Percentiles rank a stretch among this genome's conserved stretches.
Conservation (phyloP, 495 filamentous ascomycete genomes). For the Terfezia boudieri region DNA sequence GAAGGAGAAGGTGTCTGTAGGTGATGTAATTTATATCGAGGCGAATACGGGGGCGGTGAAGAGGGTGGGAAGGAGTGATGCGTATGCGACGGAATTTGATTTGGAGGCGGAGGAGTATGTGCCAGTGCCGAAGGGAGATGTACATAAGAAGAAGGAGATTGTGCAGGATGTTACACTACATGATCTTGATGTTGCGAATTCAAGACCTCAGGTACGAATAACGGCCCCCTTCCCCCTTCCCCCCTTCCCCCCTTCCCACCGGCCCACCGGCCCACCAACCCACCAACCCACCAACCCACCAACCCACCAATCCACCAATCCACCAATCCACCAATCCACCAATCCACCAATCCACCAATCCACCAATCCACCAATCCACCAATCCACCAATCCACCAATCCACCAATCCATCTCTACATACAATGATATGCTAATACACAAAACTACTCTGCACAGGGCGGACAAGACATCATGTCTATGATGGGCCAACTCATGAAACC, state of each 20-base stretch:
- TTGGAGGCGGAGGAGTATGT: constrained; percentile 97
- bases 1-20: constrained; percentile 86
- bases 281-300: background rate
- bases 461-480: constrained; percentile 99
- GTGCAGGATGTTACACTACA: constrained; percentile 98
- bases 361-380: background rate
- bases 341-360: background rate
- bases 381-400: background rate
- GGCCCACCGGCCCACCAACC: background rate
- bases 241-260: background rate
- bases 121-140: constrained; percentile 92
- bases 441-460: constrained; percentile 34
- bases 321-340: background rate
- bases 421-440: background rate
- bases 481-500: constrained; percentile 99
- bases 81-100: constrained; percentile 95
- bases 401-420: background rate
- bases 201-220: constrained; percentile 35
- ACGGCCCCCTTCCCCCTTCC: background rate
- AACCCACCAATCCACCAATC: background rate
- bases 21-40: constrained; percentile 97
- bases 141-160: constrained; percentile 99
- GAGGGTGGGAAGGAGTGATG: constrained; percentile 80
- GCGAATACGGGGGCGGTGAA: constrained; percentile 95
- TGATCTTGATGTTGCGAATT: constrained; percentile 89